A percentile compares a stretch with the other conserved stretches of the same genome.
Evolutionary conservation across 1,284 basidiomycete genomes (phyloP).

Genomic region (Athelia sp.): DNA sequence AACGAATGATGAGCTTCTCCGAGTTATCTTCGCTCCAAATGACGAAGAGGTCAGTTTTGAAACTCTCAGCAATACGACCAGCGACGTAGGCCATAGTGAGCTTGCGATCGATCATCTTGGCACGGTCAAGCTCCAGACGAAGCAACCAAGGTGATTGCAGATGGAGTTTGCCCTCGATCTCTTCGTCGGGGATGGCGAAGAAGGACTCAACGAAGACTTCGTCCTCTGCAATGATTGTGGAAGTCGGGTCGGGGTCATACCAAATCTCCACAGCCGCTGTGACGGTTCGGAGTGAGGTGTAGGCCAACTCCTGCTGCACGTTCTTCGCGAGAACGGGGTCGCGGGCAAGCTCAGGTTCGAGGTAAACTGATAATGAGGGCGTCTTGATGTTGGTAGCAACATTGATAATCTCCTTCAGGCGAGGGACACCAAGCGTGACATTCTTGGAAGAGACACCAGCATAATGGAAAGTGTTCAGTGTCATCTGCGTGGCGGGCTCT

Average conservation of each 20-base stretch:
- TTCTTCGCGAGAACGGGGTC: slow-evolving; percentile 71
- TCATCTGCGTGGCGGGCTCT: slow-evolving; percentile 99
- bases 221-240: slow-evolving; percentile 96
- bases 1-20: slow-evolving; percentile 95
- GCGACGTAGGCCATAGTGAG: slow-evolving; percentile 96
- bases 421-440: slow-evolving; percentile 96
- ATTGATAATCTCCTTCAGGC: slow-evolving; percentile 98
- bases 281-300: slow-evolving; percentile 92
- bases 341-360: slow-evolving; percentile 67
- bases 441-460: slow-evolving; percentile 98
- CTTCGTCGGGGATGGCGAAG: slow-evolving; percentile 99
- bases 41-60: slow-evolving; percentile 96
- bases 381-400: slow-evolving; percentile 99
- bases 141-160: slow-evolving; percentile 96
- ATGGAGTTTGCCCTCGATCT: slow-evolving; percentile 87
- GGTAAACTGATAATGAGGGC: slow-evolving; percentile 89
- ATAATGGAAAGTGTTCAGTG: slow-evolving; percentile 97
- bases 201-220: slow-evolving; percentile 96
- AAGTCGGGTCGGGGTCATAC: slow-evolving; percentile 93
- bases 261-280: slow-evolving; percentile 97
- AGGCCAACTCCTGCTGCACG: slow-evolving; percentile 90
- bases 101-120: slow-evolving; percentile 97
- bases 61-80: slow-evolving; percentile 88
- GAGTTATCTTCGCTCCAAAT: slow-evolving; percentile 99
- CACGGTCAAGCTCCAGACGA: slow-evolving; percentile 94